phyloP scores from a whole-genome alignment of 768 basidiomycete species.

The Auriscalpium orientale region DNA sequence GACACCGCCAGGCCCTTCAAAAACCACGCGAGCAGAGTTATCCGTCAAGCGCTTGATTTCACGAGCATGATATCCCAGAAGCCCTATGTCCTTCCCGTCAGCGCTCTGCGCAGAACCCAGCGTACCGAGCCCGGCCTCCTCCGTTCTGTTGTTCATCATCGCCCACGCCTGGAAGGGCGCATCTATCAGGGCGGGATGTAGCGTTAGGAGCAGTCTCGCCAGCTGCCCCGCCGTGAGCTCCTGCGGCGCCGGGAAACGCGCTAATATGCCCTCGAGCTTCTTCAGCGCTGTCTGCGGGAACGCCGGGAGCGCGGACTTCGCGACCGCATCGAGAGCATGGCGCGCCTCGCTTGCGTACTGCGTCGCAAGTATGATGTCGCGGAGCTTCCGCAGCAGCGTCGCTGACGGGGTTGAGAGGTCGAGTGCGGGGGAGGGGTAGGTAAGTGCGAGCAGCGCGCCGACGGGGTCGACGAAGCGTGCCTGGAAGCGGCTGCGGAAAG shows the following conservation, averaged over 20 bases:
- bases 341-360: constrained; percentile 57
- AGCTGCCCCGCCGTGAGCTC: constrained; percentile 42
- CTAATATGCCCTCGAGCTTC: constrained; percentile 40
- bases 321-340: constrained; percentile 43
- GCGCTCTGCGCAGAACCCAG: constrained; percentile 41
- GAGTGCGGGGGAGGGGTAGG: not conserved
- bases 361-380: constrained; percentile 51
- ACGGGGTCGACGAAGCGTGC: constrained; percentile 60
- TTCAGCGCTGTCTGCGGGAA: constrained; percentile 59
- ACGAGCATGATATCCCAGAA: constrained; percentile 45
- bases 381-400: constrained; percentile 36
- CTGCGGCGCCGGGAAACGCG: constrained; percentile 47
- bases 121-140: constrained; percentile 46
- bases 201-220: constrained; percentile 42
- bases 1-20: constrained; percentile 26
- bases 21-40: constrained; percentile 35
- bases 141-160: constrained; percentile 45
- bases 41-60: constrained; percentile 35
- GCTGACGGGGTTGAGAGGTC: constrained; percentile 1
- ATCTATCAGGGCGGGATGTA: constrained; percentile 52
- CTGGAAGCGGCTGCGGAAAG: constrained; percentile 63
- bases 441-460: constrained; percentile 41
- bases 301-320: constrained; percentile 45
- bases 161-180: constrained; percentile 59
- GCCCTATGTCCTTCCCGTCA: constrained; percentile 31